These are phyloP conservation scores for Bisporella sp. DNA, from an alignment of 2,329 filamentous ascomycete genomes.

Conservation along the genomic window DNA sequence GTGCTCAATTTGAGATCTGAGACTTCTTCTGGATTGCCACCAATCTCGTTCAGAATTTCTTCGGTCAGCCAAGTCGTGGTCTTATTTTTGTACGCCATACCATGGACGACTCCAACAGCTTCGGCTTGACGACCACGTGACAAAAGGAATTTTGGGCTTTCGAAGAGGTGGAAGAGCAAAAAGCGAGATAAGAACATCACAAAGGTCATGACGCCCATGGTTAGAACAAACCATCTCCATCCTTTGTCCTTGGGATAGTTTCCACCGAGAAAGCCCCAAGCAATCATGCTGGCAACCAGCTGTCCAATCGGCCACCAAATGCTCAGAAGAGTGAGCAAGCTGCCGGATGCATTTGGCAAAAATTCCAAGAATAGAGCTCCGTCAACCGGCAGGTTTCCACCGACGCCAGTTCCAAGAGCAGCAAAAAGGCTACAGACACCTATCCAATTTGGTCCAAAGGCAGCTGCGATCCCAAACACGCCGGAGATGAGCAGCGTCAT, in stretches of 20 bases:
- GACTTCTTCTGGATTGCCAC: conserved; percentile 26
- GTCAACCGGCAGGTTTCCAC: conserved; percentile 70
- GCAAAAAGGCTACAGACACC: conserved; percentile 53
- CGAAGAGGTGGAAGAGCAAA: conserved; percentile 73
- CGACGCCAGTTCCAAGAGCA: conserved; percentile 60
- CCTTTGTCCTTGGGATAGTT: conserved; percentile 49
- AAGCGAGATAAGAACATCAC: conserved; percentile 73
- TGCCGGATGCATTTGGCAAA: conserved; percentile 65
- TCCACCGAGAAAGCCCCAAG: conserved; percentile 67
- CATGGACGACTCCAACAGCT: conserved; percentile 73
- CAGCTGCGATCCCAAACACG: conserved; percentile 65
- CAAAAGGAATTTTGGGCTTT: conserved; percentile 79
- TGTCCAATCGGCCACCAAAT: conserved; percentile 86
- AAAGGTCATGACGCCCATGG: conserved; percentile 66
- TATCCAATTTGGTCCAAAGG: conserved; percentile 62
- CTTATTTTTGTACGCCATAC: conserved; percentile 65
- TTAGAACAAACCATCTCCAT: conserved; percentile 69
- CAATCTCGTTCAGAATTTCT: conserved; percentile 55
- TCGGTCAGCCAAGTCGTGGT: conserved; percentile 70
- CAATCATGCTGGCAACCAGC: conserved; percentile 62
- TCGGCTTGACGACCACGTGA: conserved; percentile 70
- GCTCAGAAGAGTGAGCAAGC: conserved; percentile 71
- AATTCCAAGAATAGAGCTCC: conserved; percentile 80
- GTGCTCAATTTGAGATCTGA: conserved; percentile 9
- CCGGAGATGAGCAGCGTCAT: conserved; percentile 68